Conservation (phyloP, 176 grass and related monocot species). For the Triticum turgidum region DNA sequence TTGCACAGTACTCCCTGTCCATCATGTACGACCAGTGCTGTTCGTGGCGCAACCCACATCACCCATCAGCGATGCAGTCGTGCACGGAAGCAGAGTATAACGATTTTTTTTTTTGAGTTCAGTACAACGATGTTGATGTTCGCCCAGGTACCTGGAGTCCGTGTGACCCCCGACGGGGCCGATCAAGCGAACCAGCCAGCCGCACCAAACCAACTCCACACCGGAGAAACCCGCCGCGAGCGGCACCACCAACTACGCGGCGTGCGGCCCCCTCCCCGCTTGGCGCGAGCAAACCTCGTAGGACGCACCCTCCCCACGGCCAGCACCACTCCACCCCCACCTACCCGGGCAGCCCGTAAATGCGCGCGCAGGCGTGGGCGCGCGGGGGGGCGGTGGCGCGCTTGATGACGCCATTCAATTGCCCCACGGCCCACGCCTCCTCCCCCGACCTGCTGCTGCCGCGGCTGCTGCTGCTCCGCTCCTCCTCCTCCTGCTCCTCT, state of each 20-base stretch:
- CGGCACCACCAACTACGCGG: background rate
- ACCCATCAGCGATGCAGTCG: background rate
- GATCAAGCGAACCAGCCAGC: too few relatives aligned
- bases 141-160: too few relatives aligned
- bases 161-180: too few relatives aligned
- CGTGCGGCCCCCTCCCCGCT: background rate
- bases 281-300: background rate
- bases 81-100: background rate
- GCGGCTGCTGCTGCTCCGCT: slow-evolving; percentile 21
- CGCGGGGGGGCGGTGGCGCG: slow-evolving; percentile 44
- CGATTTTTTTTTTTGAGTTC: too few relatives aligned
- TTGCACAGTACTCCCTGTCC: too few relatives aligned
- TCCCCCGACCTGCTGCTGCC: slow-evolving; percentile 14
- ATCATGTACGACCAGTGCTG: too few relatives aligned
- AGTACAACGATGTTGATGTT: too few relatives aligned
- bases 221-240: background rate
- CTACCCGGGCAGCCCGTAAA: slow-evolving; percentile 10
- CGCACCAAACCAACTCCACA: background rate
- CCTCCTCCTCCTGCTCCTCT: background rate
- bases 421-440: slow-evolving; percentile 31
- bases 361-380: slow-evolving; percentile 27
- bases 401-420: slow-evolving; percentile 68
- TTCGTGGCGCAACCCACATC: too few relatives aligned
- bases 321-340: background rate
- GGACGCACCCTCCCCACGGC: background rate